Evolutionary conservation across 2,329 filamentous ascomycete species (phyloP).

Genomic region (Fusarium piperis): DNA sequence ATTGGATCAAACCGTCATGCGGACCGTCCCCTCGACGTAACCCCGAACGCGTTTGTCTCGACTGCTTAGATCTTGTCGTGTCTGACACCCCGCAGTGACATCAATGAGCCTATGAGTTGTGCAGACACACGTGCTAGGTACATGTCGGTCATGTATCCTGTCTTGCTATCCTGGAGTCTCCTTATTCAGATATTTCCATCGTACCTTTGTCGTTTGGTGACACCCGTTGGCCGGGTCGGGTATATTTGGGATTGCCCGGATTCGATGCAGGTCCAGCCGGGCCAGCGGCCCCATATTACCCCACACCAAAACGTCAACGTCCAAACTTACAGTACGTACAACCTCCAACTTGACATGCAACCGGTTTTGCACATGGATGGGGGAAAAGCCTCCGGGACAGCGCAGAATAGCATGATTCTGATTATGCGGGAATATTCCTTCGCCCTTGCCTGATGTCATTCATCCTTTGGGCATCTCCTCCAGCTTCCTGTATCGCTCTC

Average conservation of each 20-base stretch:
- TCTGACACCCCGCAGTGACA: slow-evolving; percentile 3
- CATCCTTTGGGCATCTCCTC: background rate
- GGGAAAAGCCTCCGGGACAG: background rate
- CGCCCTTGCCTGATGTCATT: background rate
- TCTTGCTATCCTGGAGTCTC: background rate
- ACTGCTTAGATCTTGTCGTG: background rate
- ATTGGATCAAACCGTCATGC: slow-evolving; percentile 1
- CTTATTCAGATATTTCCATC: background rate
- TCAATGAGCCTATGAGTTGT: slow-evolving; percentile 1
- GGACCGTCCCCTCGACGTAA: background rate
- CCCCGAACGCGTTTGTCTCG: background rate
- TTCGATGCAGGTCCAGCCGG: slow-evolving; percentile 11
- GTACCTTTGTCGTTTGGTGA: background rate
- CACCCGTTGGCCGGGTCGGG: background rate
- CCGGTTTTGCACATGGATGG: background rate
- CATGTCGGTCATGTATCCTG: background rate
- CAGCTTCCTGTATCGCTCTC: background rate
- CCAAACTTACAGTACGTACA: slow-evolving; percentile 14
- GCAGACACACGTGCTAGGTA: slow-evolving; percentile 8
- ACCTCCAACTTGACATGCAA: background rate
- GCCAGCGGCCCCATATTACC: slow-evolving; percentile 21
- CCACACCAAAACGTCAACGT: slow-evolving; percentile 24
- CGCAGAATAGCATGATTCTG: slow-evolving; percentile 1
- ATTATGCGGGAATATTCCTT: background rate
- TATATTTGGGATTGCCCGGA: background rate